These are phyloP conservation scores for Zalerion maritima DNA, from an alignment of 495 filamentous ascomycete genomes.

Conservation along the genomic window DNA sequence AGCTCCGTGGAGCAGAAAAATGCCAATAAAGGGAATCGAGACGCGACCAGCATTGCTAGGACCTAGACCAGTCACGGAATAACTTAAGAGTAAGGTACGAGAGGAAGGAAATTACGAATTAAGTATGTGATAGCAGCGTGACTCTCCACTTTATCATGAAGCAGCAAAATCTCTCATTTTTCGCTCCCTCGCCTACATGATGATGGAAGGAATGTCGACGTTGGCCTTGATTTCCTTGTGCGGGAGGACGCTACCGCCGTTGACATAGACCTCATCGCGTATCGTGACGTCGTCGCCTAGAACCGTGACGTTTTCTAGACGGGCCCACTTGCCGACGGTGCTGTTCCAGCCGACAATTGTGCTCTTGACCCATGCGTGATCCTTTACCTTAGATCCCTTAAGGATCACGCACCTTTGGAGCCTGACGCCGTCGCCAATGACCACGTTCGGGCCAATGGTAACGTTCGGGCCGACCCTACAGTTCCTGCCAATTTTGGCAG, in stretches of 20 bases:
- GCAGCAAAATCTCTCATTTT: no score
- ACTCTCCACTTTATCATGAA: no score
- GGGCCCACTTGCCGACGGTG: conserved; percentile 87
- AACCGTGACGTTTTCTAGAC: conserved; percentile 93
- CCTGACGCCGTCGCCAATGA: conserved; percentile 88
- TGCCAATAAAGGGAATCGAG: no score
- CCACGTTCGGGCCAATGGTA: conserved; percentile 87
- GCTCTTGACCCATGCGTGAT: conserved; percentile 98
- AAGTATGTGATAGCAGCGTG: no score
- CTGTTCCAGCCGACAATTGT: conserved; percentile 99
- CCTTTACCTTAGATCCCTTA: conserved; percentile 84
- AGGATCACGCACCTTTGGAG: conserved; percentile 90
- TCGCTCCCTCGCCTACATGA: conserved; percentile 67
- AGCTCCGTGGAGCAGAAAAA: no score
- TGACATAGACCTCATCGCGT: conserved; percentile 96
- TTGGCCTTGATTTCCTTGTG: conserved; percentile 99
- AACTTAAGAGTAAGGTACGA: no score
- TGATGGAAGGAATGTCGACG: conserved; percentile 82
- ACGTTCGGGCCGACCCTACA: conserved; percentile 98
- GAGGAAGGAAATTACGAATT: no score
- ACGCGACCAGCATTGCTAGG: no score
- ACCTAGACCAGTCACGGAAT: no score
- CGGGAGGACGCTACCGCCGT: conserved; percentile 88
- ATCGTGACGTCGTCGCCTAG: conserved; percentile 99
- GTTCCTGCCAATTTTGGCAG: conserved; percentile 94